Percentiles rank a stretch among this genome's conserved stretches.
Evolutionary conservation across 495 filamentous ascomycete genomes (phyloP).

Genomic region (Parachaetomium inaequale): DNA sequence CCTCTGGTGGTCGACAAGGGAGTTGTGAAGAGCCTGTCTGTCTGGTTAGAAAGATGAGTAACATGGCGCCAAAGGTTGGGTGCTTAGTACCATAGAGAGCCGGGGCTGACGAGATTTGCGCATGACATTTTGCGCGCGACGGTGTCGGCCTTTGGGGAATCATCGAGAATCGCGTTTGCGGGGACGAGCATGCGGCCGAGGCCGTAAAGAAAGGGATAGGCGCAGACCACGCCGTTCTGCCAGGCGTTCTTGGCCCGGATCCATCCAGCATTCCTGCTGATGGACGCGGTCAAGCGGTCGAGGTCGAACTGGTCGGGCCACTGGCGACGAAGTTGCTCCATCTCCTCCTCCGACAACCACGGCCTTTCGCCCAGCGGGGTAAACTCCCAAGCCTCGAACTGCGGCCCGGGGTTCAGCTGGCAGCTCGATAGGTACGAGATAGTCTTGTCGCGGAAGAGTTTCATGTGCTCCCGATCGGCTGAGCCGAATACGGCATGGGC

Average conservation of each 20-base stretch:
- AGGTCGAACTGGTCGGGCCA: background rate
- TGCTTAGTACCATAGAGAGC: background rate
- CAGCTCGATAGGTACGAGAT: too few relatives aligned
- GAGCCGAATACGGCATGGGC: background rate
- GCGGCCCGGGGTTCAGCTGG: background rate
- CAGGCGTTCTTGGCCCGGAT: background rate
- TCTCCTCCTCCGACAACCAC: background rate
- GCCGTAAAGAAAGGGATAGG: background rate
- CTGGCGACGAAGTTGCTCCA: background rate
- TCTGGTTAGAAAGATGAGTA: background rate
- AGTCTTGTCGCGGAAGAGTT: background rate
- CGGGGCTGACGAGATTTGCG: background rate
- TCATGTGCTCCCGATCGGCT: background rate
- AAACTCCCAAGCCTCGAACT: background rate
- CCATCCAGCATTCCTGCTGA: background rate
- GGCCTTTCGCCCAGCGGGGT: too few relatives aligned
- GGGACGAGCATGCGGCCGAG: background rate
- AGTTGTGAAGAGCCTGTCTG: background rate
- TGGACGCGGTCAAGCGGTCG: background rate
- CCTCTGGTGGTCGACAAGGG: background rate
- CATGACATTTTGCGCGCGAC: background rate
- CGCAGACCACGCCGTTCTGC: background rate
- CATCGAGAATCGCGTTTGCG: background rate
- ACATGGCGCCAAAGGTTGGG: background rate
- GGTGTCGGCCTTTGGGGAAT: background rate